phyloP scores from a whole-genome alignment of 768 basidiomycete species.

The Lactarius deliciosus region DNA sequence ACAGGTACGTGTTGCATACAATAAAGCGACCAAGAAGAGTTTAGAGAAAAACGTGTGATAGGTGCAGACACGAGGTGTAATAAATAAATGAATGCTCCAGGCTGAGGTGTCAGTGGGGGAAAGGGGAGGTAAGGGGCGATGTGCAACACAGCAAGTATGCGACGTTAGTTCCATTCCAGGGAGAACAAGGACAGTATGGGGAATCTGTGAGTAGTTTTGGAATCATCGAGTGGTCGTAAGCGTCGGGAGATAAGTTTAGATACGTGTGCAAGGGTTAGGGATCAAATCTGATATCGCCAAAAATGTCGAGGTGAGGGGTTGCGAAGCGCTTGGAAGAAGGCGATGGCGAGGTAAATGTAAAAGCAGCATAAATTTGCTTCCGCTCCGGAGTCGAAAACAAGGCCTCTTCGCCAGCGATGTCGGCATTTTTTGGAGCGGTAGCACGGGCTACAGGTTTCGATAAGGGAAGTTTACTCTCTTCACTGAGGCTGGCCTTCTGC shows the following conservation, averaged over 20 bases:
- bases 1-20: conserved; percentile 22
- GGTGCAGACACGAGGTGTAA: conserved; percentile 26
- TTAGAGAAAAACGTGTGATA: conserved; percentile 10
- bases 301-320: conserved; percentile 30
- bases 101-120: conserved; percentile 16
- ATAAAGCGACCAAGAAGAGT: conserved; percentile 14
- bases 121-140: neutral
- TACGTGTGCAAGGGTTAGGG: conserved; percentile 13
- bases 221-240: conserved; percentile 21
- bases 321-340: conserved; percentile 55
- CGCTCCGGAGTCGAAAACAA: conserved; percentile 74
- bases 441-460: conserved; percentile 21
- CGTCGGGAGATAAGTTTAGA: conserved; percentile 17
- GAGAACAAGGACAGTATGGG: conserved; percentile 7
- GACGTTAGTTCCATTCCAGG: conserved; percentile 21
- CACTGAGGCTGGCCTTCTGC: conserved; percentile 19
- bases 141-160: conserved; percentile 20
- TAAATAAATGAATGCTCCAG: conserved; percentile 29
- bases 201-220: conserved; percentile 19
- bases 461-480: conserved; percentile 14
- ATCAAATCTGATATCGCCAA: conserved; percentile 30
- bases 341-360: conserved; percentile 77
- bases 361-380: conserved; percentile 67
- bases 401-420: conserved; percentile 6
- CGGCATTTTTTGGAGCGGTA: conserved; percentile 15